Base-by-base conservation (phyloP, 169 alveolate species). In the Plasmodium ovale region DNA sequence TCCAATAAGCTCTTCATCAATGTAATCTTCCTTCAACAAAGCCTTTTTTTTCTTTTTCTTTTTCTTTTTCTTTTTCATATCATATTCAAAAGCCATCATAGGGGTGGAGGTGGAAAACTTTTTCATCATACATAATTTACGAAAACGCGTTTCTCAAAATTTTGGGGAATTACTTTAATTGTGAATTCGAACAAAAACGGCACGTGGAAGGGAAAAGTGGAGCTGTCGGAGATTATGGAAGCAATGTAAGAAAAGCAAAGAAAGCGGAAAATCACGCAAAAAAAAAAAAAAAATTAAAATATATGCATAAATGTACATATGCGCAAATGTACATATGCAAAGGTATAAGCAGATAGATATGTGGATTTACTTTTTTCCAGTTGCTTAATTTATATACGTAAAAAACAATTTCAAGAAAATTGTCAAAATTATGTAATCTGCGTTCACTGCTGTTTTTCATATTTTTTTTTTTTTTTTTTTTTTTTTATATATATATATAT, bases 41-140 rank as follows among this genome's bases (percentile, higher is more conserved):
- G 21, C n/a, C n/a, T 68, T 35, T 68, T 70, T 23, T 29, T 60
- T 16, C 23, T 74, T 64, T 74, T 74, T 49, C 25, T 44, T 60
- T 73, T 73, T 73, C 21, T 49, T 35, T 39, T 23, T 21, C 42
- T 60, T 23, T 25, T 74, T 49, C 44, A 60, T 33, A 33, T 74
- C 72, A 62, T 60, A 44, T 62, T 74, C 77, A 27, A 72, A 72
- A 39, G 87, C 6, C 70, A 72, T 72, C 25, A 23, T 62, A 54
- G 9, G 21, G 5, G 56, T 47, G 19, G 44, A 65, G n/a, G 59
- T 21, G 16, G 19, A 33, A 44, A 44, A 60, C 44, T 42, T 74
- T 6, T 74, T 49, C 73, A 74, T 51, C 44, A 62, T 60, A 7
- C 71, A 74, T 54, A 74, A 35, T 65, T 51, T 53, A 21, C 25